These are phyloP conservation scores for Lactarius hengduanensis DNA, from an alignment of 768 basidiomycete species.

Conservation along the genomic window DNA sequence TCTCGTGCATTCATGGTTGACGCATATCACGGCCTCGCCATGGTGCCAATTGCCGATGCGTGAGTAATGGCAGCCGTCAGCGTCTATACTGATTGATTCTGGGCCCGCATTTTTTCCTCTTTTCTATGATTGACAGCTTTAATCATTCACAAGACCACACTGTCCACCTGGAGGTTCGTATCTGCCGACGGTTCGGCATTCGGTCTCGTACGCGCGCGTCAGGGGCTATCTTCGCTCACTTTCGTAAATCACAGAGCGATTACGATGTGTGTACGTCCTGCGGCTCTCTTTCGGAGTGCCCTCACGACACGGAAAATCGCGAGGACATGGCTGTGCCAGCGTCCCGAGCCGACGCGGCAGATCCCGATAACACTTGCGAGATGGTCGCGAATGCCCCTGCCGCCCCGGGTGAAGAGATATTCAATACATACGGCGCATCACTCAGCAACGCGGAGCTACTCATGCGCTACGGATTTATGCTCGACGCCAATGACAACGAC, in stretches of 20 bases:
- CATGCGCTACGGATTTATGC: slow-evolving; percentile 66
- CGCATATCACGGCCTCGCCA: slow-evolving; percentile 72
- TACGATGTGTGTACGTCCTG: slow-evolving; percentile 71
- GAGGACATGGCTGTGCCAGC: slow-evolving; percentile 1
- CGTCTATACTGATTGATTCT: slow-evolving; percentile 2
- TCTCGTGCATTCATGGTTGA: slow-evolving; percentile 85
- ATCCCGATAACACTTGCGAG: slow-evolving; percentile 42
- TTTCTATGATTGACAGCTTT: slow-evolving; percentile 48
- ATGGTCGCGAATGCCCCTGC: slow-evolving; percentile 65
- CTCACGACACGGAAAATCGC: slow-evolving; percentile 51
- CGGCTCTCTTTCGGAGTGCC: slow-evolving; percentile 64
- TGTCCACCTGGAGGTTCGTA: slow-evolving; percentile 67
- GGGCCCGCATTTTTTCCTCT: slow-evolving; percentile 12
- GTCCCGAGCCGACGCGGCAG: slow-evolving; percentile 13
- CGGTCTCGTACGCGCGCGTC: background rate
- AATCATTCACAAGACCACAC: slow-evolving; percentile 70
- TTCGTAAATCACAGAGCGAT: slow-evolving; percentile 51
- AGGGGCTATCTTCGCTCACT: slow-evolving; percentile 9
- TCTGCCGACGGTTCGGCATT: slow-evolving; percentile 10
- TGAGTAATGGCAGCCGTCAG: slow-evolving; percentile 39
- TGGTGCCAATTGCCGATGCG: slow-evolving; percentile 87
- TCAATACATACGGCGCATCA: slow-evolving; percentile 74
- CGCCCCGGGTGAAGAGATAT: slow-evolving; percentile 53
- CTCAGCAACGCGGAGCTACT: slow-evolving; percentile 66
- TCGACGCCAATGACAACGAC: slow-evolving; percentile 74